Conservation (phyloP, 2,329 filamentous ascomycete species). For the Emmonsiellopsis sp. region DNA sequence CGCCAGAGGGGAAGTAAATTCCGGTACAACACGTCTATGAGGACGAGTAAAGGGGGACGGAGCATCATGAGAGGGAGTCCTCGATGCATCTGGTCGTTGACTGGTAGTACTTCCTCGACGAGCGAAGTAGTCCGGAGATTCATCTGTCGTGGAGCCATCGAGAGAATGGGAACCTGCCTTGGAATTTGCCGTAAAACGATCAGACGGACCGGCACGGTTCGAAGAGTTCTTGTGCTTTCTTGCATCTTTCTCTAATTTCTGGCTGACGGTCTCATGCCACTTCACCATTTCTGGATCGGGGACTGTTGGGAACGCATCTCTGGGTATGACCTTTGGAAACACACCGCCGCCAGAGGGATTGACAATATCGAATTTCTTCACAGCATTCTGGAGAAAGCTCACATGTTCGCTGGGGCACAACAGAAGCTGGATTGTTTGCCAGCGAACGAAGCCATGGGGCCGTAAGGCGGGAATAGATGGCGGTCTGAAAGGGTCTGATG, state of each 20-base stretch:
- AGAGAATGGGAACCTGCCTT: conserved; percentile 21
- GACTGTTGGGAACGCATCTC: conserved; percentile 60
- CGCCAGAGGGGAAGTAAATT: conserved; percentile 13
- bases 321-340: conserved; percentile 55
- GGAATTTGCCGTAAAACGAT: conserved; percentile 19
- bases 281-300: conserved; percentile 71
- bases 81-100: neutral
- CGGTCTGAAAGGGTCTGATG: conserved; percentile 57
- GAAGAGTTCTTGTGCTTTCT: conserved; percentile 24
- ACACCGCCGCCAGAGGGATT: conserved; percentile 55
- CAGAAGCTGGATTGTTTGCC: conserved; percentile 86
- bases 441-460: conserved; percentile 75
- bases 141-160: neutral
- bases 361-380: conserved; percentile 65
- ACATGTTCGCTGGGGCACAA: conserved; percentile 84
- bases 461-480: conserved; percentile 80
- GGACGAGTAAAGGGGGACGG: conserved; percentile 8
- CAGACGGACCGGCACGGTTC: conserved; percentile 22
- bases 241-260: conserved; percentile 57
- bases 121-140: conserved; percentile 1
- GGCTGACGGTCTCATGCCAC: conserved; percentile 75
- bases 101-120: neutral
- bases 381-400: conserved; percentile 70
- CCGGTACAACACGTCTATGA: conserved; percentile 2
- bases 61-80: conserved; percentile 12